Evolutionary conservation across 352 stramenopile species (phyloP).

Genomic region (Phytophthora sojae): DNA sequence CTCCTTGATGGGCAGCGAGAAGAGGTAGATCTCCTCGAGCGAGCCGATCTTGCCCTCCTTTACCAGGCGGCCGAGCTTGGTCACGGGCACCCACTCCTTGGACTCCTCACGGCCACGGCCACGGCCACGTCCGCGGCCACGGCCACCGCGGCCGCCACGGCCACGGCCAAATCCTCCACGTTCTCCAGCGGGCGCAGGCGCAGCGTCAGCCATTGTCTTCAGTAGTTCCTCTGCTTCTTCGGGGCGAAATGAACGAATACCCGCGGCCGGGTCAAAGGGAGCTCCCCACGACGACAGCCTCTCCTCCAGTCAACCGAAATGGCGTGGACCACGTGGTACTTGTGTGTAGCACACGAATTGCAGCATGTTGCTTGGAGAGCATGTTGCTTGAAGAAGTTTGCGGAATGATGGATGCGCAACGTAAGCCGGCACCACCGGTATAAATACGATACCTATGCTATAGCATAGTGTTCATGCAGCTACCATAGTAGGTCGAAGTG

Average conservation of each 20-base stretch:
- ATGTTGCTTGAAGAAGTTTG: not conserved
- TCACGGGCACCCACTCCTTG: slow-evolving; percentile 99
- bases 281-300: slow-evolving; percentile 1
- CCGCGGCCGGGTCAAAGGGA: too few species aligned
- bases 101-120: slow-evolving; percentile 90
- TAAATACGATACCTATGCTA: not conserved
- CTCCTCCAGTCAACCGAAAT: slow-evolving; percentile 44
- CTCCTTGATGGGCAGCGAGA: slow-evolving; percentile 99
- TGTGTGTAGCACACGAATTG: not conserved
- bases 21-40: slow-evolving; percentile 99
- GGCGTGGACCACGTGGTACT: not conserved
- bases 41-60: slow-evolving; percentile 99
- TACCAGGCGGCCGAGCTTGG: slow-evolving; percentile 99
- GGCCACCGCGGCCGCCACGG: slow-evolving; percentile 84
- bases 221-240: slow-evolving; percentile 54
- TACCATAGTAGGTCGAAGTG: too few species aligned
- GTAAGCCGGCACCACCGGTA: not conserved
- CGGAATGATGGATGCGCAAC: not conserved
- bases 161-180: slow-evolving; percentile 94
- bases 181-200: slow-evolving; percentile 77
- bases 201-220: slow-evolving; percentile 78
- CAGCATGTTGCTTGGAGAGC: not conserved
- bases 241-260: slow-evolving; percentile 91
- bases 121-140: slow-evolving; percentile 85
- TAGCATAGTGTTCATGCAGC: not conserved